A percentile compares a stretch with the other conserved stretches of the same genome.
These are phyloP conservation scores for Cyclocybe cylindracea DNA, from an alignment of 768 basidiomycete species.

Conservation along the genomic window DNA sequence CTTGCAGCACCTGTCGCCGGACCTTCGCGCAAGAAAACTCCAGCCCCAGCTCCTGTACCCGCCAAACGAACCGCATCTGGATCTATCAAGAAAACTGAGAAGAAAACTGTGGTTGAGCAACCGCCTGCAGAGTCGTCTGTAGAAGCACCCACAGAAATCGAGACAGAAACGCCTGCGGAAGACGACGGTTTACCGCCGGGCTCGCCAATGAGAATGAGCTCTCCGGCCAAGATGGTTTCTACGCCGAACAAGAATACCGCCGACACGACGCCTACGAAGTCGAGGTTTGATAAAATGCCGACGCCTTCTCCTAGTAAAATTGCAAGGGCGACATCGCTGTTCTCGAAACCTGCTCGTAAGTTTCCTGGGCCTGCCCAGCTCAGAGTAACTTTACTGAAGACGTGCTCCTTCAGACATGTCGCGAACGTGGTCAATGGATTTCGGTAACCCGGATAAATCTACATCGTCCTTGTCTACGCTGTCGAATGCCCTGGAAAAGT, in stretches of 20 bases:
- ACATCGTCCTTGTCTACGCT: constrained; percentile 62
- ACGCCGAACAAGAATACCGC: background rate
- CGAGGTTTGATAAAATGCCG: no score
- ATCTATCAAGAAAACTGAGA: constrained; percentile 7
- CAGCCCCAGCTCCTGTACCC: constrained; percentile 1
- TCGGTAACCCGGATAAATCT: constrained; percentile 21
- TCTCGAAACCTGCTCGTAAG: constrained; percentile 30
- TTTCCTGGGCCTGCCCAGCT: background rate
- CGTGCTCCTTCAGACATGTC: constrained; percentile 17
- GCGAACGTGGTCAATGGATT: constrained; percentile 25
- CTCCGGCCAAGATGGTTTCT: constrained; percentile 19
- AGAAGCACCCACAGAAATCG: background rate
- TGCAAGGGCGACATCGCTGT: constrained; percentile 30
- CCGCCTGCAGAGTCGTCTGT: background rate
- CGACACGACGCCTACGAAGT: constrained; percentile 8
- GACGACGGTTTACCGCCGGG: constrained; percentile 20
- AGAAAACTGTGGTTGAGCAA: no score
- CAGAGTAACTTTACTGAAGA: background rate
- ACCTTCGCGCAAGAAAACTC: constrained; percentile 8
- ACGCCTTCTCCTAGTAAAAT: constrained; percentile 32
- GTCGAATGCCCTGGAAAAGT: constrained; percentile 67
- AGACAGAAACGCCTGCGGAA: constrained; percentile 9
- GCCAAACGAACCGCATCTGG: constrained; percentile 17
- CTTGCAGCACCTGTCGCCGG: background rate
- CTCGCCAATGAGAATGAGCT: constrained; percentile 34